Evolutionary conservation across 768 basidiomycete species (phyloP).

Genomic region (Kwoniella sp.): DNA sequence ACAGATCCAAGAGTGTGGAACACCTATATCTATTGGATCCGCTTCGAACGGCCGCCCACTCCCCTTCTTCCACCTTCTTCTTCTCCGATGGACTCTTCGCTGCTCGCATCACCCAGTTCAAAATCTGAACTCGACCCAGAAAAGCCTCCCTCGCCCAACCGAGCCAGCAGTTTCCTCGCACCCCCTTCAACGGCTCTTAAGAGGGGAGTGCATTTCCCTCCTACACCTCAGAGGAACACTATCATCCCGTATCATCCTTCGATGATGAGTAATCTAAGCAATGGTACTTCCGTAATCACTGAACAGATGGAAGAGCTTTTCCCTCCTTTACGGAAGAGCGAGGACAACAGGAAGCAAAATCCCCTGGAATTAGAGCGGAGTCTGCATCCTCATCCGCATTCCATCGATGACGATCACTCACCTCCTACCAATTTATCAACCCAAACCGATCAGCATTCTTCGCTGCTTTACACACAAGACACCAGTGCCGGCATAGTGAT

Average conservation of each 20-base stretch:
- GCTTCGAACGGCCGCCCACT: neutral
- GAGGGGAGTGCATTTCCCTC: conserved; percentile 8
- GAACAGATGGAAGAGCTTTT: conserved; percentile 4
- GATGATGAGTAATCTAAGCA: neutral
- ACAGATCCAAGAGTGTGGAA: neutral
- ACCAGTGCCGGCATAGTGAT: neutral
- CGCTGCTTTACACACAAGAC: neutral
- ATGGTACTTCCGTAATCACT: neutral
- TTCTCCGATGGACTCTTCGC: neutral
- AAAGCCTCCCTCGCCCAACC: neutral
- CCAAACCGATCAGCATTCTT: neutral
- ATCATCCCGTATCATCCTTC: conserved; percentile 4
- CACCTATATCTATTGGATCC: conserved; percentile 4
- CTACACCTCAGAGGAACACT: conserved; percentile 3
- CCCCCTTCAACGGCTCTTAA: neutral
- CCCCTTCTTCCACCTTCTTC: conserved; percentile 1
- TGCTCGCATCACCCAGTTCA: neutral
- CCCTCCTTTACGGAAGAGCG: conserved; percentile 3
- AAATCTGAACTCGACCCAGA: neutral
- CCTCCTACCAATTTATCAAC: neutral
- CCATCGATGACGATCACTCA: neutral
- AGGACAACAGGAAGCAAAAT: neutral
- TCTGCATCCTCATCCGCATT: conserved; percentile 13
- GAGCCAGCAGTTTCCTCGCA: neutral
- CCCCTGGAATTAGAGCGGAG: neutral